phyloP scores from a whole-genome alignment of 768 basidiomycete genomes.

The Suillus cothurnatus region DNA sequence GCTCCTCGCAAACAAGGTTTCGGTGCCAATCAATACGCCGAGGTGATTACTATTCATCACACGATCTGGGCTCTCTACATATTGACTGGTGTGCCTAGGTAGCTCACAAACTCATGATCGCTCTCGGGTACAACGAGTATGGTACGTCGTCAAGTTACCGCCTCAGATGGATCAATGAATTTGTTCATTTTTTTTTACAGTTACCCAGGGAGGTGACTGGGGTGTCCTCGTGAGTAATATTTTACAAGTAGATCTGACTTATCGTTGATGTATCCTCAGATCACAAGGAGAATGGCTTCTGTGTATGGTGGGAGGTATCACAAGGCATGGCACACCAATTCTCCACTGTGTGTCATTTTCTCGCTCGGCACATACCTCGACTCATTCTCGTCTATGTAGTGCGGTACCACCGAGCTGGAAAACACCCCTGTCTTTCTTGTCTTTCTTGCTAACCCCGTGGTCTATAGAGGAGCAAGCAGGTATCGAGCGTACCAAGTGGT shows the following conservation, averaged over 20 bases:
- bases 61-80: constrained; percentile 1
- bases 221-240: constrained; percentile 36
- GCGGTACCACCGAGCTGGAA: constrained; percentile 23
- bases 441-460: constrained; percentile 29
- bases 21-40: constrained; percentile 48
- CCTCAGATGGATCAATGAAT: neutral
- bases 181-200: constrained; percentile 26
- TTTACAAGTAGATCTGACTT: neutral
- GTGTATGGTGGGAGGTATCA: constrained; percentile 41
- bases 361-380: neutral
- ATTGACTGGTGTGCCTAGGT: constrained; percentile 32
- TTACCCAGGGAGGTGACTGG: constrained; percentile 54
- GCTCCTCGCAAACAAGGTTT: constrained; percentile 58
- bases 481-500: constrained; percentile 21
- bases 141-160: constrained; percentile 1
- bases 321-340: constrained; percentile 57
- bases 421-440: constrained; percentile 32
- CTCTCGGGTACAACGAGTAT: constrained; percentile 33
- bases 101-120: constrained; percentile 50
- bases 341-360: constrained; percentile 36
- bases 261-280: constrained; percentile 24
- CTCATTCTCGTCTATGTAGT: constrained; percentile 16
- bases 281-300: constrained; percentile 35
- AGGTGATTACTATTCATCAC: constrained; percentile 37
- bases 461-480: constrained; percentile 29